Percentiles rank a stretch among this genome's conserved stretches.
phyloP scores from a whole-genome alignment of 1,284 basidiomycete species.

The Marasmius fiardii region DNA sequence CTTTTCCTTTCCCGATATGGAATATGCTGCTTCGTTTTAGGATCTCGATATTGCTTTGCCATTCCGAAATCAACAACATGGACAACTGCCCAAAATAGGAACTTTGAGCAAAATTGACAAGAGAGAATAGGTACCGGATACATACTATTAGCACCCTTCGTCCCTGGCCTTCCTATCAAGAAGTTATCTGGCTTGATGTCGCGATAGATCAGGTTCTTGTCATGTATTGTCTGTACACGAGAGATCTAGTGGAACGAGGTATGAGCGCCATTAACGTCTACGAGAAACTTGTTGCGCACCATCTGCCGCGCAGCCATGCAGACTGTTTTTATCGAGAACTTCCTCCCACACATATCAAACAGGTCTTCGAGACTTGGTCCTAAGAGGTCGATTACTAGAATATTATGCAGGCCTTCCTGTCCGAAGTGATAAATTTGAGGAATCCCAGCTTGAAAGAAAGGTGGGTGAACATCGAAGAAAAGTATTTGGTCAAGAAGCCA shows the following conservation, averaged over 20 bases:
- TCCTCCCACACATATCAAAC: constrained; percentile 95
- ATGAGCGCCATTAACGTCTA: neutral
- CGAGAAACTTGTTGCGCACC: constrained; percentile 41
- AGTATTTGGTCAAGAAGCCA: no score
- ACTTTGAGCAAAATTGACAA: neutral
- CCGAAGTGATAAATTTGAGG: constrained; percentile 98
- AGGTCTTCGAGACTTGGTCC: constrained; percentile 92
- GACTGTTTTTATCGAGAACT: constrained; percentile 93
- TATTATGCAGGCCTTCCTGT: constrained; percentile 96
- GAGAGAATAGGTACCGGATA: constrained; percentile 11
- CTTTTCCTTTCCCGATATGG: constrained; percentile 95
- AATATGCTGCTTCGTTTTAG: constrained; percentile 96
- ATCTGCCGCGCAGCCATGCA: constrained; percentile 97
- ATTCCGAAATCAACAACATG: constrained; percentile 92
- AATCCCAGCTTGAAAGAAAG: constrained; percentile 63
- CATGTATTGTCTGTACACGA: constrained; percentile 93
- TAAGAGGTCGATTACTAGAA: constrained; percentile 93
- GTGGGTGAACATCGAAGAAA: constrained; percentile 14
- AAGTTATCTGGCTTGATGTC: constrained; percentile 99
- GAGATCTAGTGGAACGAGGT: constrained; percentile 54
- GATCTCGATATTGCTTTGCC: constrained; percentile 97
- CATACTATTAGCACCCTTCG: constrained; percentile 79
- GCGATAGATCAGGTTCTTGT: constrained; percentile 95
- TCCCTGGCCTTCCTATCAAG: constrained; percentile 86
- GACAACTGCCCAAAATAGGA: constrained; percentile 31